Conservation (phyloP, 2,329 filamentous ascomycete genomes). For the Ophiostoma sp. region DNA sequence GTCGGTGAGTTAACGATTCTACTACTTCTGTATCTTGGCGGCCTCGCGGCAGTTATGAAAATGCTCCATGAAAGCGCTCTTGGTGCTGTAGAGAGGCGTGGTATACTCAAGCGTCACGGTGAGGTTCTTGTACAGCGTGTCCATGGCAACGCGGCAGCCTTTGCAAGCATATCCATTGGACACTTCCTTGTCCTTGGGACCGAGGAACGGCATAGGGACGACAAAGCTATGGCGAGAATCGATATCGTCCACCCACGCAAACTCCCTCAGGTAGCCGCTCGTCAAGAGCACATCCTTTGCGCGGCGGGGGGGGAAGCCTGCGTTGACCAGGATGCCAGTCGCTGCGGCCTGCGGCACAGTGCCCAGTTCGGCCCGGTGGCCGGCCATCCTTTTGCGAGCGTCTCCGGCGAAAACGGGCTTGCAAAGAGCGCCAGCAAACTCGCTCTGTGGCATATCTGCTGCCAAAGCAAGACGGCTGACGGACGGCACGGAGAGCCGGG, state of each 20-base stretch:
- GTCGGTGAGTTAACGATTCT: too few species aligned
- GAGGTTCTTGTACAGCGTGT: not conserved
- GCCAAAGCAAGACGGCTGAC: not conserved
- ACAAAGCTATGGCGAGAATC: not conserved
- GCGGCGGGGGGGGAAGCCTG: slow-evolving; percentile 1
- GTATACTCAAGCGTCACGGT: slow-evolving; percentile 10
- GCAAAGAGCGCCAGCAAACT: not conserved
- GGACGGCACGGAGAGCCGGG: not conserved
- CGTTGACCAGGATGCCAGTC: not conserved
- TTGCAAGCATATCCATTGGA: slow-evolving; percentile 10
- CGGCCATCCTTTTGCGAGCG: not conserved
- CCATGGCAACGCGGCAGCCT: slow-evolving; percentile 1
- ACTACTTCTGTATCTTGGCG: slow-evolving; percentile 6
- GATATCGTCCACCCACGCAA: slow-evolving; percentile 7
- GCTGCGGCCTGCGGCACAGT: slow-evolving; percentile 16
- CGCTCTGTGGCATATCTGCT: not conserved
- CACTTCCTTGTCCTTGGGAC: not conserved
- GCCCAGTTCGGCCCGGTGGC: not conserved
- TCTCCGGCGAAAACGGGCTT: not conserved
- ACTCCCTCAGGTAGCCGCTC: slow-evolving; percentile 17
- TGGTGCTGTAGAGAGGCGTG: slow-evolving; percentile 16
- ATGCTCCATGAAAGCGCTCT: slow-evolving; percentile 14
- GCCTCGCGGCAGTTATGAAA: slow-evolving; percentile 12
- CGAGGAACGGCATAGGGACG: slow-evolving; percentile 19
- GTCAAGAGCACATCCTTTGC: not conserved